These are phyloP conservation scores for Fusarium bulbicola DNA, from an alignment of 2,329 filamentous ascomycete genomes.

Conservation along the genomic window DNA sequence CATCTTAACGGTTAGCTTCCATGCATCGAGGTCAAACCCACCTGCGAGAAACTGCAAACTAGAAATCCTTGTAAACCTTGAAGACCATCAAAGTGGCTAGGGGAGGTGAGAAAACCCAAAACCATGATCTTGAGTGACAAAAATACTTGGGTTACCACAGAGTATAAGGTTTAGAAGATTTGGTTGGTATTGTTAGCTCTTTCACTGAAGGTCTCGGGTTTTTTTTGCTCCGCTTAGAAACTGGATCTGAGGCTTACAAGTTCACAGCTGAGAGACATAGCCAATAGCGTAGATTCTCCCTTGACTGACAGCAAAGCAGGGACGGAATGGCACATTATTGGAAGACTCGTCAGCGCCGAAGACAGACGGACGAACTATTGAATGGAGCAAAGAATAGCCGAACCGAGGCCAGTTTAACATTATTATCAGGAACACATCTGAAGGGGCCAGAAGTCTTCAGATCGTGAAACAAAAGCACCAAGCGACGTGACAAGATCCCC, in stretches of 20 bases:
- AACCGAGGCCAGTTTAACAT: not conserved
- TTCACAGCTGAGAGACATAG: constrained; percentile 26
- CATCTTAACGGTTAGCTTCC: constrained; percentile 6
- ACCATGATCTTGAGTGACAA: not conserved
- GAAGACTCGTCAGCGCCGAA: constrained; percentile 6
- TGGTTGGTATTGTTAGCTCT: not conserved
- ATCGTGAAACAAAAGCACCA: constrained; percentile 34
- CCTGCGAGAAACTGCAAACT: constrained; percentile 9
- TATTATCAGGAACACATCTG: constrained; percentile 9
- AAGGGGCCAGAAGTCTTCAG: constrained; percentile 14
- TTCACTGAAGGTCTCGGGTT: not conserved
- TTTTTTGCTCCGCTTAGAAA: not conserved
- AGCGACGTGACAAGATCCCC: constrained; percentile 34
- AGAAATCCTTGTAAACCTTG: constrained; percentile 13
- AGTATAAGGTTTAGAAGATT: not conserved
- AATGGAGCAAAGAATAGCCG: not conserved
- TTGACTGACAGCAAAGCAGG: constrained; percentile 20
- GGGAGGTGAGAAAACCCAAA: not conserved
- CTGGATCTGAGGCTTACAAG: constrained; percentile 23
- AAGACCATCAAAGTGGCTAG: not conserved
- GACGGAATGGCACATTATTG: constrained; percentile 19
- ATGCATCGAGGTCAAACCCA: constrained; percentile 9
- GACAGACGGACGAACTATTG: not conserved
- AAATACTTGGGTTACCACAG: not conserved
- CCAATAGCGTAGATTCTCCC: constrained; percentile 32